Percentiles rank a stretch among this genome's conserved stretches.
Evolutionary conservation across 352 stramenopile genomes (phyloP).

Genomic region (Globisporangium iwayamae): DNA sequence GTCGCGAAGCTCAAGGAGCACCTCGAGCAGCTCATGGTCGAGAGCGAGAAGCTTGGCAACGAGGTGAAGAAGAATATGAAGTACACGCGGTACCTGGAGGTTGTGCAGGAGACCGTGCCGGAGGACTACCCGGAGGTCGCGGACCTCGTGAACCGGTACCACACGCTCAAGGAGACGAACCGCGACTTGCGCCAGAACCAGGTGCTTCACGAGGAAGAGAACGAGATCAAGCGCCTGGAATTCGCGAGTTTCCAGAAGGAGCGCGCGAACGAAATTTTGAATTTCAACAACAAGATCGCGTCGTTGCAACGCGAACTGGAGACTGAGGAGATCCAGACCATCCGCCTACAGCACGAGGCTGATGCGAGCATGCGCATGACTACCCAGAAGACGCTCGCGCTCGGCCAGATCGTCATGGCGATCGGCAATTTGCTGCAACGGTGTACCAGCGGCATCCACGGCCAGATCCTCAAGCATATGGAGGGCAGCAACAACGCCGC

Average conservation of each 20-base stretch:
- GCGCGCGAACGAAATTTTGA: conserved; percentile 90
- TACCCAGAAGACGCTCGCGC: conserved; percentile 88
- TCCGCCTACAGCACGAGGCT: conserved; percentile 84
- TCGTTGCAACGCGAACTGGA: conserved; percentile 82
- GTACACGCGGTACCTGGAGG: conserved; percentile 85
- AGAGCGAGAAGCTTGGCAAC: conserved; percentile 63
- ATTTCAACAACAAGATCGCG: conserved; percentile 90
- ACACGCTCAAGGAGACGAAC: conserved; percentile 91
- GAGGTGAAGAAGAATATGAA: conserved; percentile 82
- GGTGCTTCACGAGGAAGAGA: conserved; percentile 81
- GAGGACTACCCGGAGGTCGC: conserved; percentile 92
- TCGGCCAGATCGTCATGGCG: conserved; percentile 89
- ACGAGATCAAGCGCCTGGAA: conserved; percentile 76
- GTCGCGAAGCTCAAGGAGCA: conserved; percentile 71
- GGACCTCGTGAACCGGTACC: conserved; percentile 91
- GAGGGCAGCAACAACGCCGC: conserved; percentile 46
- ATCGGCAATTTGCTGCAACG: conserved; percentile 82
- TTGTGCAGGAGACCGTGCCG: conserved; percentile 86
- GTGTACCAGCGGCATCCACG: conserved; percentile 82
- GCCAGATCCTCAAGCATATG: conserved; percentile 87
- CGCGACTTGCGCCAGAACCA: conserved; percentile 71
- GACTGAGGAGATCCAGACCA: conserved; percentile 53
- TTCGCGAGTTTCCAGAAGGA: conserved; percentile 88
- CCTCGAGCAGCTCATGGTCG: conserved; percentile 52
- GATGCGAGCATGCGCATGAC: conserved; percentile 85